Base-by-base conservation (phyloP, 352 stramenopile genomes). In the Halophytophthora polymorphica region DNA sequence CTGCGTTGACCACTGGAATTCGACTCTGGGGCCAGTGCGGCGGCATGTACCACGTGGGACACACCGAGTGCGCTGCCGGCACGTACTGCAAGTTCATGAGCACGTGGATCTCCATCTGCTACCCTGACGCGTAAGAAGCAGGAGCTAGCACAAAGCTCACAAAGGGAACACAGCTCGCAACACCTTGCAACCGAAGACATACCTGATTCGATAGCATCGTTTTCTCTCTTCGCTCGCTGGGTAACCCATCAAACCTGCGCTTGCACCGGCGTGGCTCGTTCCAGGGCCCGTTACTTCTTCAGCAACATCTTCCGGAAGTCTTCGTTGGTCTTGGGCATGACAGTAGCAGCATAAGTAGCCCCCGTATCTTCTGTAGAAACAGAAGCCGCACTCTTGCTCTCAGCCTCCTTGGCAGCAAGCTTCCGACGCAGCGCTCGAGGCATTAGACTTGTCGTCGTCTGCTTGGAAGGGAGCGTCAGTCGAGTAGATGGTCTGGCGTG, bases 281-380 rank as follows among this genome's bases (percentile, higher is more conserved):
- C 45, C 36, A 52, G 17, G 22, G 38, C n/a, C 14, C 14, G 25
- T 35, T 69, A 75, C 53, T 70, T 69, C 39, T 72, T 78, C 39
- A 84, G 58, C 38, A 89, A 55, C 52, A 89, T 61, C 37, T 81
- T 77, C 37, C 78, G 78, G 28, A 89, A 89, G 29, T 89, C 78
- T 13, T 73, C 78, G 52, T 89, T 89, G n/a, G 68, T 81, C 59
- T 86, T 87, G 2, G 73, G 66, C 19, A 45, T 73, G 18, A 65
- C 53, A 18, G 28, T 44, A 21, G 23, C 22, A 31, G 39, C 15
- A 31, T 4, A 10, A 8, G 25, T 8, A 31, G 25, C 25, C 25
- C 25, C 25, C 2, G 28, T n/a, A 13, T 35, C 18, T 6, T 35
- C 18, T 6, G 17, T 18, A 22, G 13, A 18, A 45, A 48, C 22